A percentile compares a stretch with the other conserved stretches of the same genome.
These are phyloP conservation scores for Coelastrella sp. DNA, from an alignment of 139 green algal species.

Conservation along the genomic window DNA sequence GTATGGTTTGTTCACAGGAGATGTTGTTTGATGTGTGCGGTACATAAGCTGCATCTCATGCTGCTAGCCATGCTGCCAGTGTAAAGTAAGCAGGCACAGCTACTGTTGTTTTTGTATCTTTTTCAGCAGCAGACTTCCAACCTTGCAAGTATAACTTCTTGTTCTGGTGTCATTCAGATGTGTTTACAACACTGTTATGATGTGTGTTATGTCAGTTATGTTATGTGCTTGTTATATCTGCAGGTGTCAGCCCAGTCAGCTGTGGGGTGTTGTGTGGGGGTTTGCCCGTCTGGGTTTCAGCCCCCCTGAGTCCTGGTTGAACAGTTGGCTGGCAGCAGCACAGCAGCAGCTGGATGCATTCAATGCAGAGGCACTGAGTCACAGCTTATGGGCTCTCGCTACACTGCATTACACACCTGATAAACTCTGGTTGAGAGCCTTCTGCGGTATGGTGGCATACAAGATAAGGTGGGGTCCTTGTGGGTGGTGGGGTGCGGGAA, in stretches of 20 bases:
- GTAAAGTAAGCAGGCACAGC: too few relatives aligned
- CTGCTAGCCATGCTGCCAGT: too few relatives aligned
- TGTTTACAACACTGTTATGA: too few relatives aligned
- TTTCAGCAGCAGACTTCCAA: too few relatives aligned
- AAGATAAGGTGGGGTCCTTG: slow-evolving; percentile 31
- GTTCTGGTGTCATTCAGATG: too few relatives aligned
- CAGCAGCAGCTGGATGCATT: slow-evolving; percentile 39
- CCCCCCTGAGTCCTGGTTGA: slow-evolving; percentile 15
- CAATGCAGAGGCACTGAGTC: slow-evolving; percentile 42
- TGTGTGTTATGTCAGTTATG: too few relatives aligned
- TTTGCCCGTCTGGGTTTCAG: slow-evolving; percentile 33
- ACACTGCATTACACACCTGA: slow-evolving; percentile 44
- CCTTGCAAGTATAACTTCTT: neutral
- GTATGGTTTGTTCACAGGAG: too few relatives aligned
- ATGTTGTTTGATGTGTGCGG: too few relatives aligned
- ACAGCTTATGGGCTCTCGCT: slow-evolving; percentile 41
- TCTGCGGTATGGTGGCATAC: slow-evolving; percentile 31
- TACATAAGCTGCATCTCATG: too few relatives aligned
- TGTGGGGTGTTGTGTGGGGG: slow-evolving; percentile 53
- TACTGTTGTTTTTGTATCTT: too few relatives aligned
- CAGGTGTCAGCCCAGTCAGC: slow-evolving; percentile 39
- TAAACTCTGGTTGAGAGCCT: slow-evolving; percentile 49
- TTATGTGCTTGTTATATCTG: too few relatives aligned
- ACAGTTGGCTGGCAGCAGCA: slow-evolving; percentile 34
- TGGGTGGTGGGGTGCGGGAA: too few relatives aligned